Conservation (phyloP, 2,329 filamentous ascomycete genomes). For the Cytospora leucostoma region DNA sequence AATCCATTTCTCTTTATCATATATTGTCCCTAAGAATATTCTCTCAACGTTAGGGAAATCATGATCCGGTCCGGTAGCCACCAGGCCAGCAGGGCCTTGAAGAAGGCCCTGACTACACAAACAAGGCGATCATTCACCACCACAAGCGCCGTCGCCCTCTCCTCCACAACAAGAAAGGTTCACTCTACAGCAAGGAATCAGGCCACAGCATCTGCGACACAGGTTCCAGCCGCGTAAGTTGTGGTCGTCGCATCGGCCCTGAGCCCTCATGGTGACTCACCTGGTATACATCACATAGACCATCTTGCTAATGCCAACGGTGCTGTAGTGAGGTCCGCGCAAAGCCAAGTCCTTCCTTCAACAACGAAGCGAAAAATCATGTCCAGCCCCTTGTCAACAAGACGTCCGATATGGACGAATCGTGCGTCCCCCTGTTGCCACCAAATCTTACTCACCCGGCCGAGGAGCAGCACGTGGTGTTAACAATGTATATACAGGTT, state of each 20-base stretch:
- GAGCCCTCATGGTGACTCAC: slow-evolving; percentile 32
- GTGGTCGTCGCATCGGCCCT: slow-evolving; percentile 18
- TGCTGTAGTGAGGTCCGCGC: slow-evolving; percentile 56
- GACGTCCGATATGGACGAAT: slow-evolving; percentile 72
- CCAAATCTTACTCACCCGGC: slow-evolving; percentile 25
- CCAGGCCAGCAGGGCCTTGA: slow-evolving; percentile 50
- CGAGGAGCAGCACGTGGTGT: slow-evolving; percentile 21
- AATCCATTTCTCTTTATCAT: slow-evolving; percentile 7
- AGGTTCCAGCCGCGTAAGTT: slow-evolving; percentile 56
- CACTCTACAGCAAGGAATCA: slow-evolving; percentile 49
- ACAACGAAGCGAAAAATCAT: slow-evolving; percentile 55
- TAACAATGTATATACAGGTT: slow-evolving; percentile 58
- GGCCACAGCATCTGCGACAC: slow-evolving; percentile 51
- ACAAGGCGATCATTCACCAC: slow-evolving; percentile 45
- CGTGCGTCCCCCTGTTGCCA: slow-evolving; percentile 55
- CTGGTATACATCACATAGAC: background rate
- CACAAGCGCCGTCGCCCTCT: slow-evolving; percentile 40
- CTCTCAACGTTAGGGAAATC: slow-evolving; percentile 30
- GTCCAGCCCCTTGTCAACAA: slow-evolving; percentile 69
- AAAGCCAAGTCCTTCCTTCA: slow-evolving; percentile 64
- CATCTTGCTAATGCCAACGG: slow-evolving; percentile 30
- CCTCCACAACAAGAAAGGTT: slow-evolving; percentile 43
- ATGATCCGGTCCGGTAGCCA: slow-evolving; percentile 52
- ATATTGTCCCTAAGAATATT: slow-evolving; percentile 13
- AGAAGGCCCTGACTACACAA: slow-evolving; percentile 34